These are phyloP conservation scores for Fusarium ramigenum DNA, from an alignment of 2,329 filamentous ascomycete genomes.

Conservation along the genomic window DNA sequence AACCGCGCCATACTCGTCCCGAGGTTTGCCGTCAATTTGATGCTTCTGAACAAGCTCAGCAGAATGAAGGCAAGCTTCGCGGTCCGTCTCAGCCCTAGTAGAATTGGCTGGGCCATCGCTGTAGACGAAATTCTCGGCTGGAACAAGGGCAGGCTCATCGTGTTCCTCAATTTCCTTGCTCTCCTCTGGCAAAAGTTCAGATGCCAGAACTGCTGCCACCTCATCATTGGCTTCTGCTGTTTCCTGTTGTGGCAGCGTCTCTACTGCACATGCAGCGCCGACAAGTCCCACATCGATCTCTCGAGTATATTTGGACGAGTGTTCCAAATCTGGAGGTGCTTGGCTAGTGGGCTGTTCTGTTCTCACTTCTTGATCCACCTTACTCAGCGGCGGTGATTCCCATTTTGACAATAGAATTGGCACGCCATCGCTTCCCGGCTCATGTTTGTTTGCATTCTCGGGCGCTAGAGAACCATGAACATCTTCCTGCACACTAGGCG, in stretches of 20 bases:
- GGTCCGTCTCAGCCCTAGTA: not conserved
- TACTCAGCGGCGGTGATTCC: not conserved
- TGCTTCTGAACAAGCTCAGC: not conserved
- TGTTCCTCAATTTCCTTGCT: conserved; percentile 10
- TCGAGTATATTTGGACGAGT: not conserved
- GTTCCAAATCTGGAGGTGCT: not conserved
- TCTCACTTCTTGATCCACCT: not conserved
- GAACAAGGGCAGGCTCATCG: not conserved
- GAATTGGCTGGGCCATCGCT: not conserved
- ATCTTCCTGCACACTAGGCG: not conserved
- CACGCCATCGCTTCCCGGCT: not conserved
- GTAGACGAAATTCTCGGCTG: not conserved
- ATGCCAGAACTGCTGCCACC: not conserved
- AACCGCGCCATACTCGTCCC: not conserved
- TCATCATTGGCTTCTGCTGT: not conserved
- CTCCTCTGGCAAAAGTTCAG: conserved; percentile 4
- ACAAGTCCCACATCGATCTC: not conserved
- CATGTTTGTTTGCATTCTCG: not conserved
- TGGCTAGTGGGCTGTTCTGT: not conserved
- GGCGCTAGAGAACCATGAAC: not conserved
- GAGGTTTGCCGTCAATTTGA: not conserved
- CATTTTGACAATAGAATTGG: not conserved
- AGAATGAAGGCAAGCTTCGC: not conserved
- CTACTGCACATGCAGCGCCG: not conserved
- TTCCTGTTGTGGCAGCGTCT: not conserved